phyloP scores from a whole-genome alignment of 495 filamentous ascomycete species.

The Terfezia boudieri region DNA sequence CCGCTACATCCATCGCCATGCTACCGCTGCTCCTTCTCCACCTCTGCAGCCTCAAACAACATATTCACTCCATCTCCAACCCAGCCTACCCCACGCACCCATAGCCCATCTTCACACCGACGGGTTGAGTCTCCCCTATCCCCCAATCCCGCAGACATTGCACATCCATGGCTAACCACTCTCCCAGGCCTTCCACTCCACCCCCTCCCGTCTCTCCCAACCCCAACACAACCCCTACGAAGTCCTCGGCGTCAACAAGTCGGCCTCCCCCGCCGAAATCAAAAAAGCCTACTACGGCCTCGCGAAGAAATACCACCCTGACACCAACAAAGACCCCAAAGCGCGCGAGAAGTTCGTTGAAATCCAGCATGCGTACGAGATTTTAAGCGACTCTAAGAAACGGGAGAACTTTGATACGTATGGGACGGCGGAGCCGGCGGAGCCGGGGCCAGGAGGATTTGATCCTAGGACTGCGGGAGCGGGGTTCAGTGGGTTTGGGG shows the following conservation, averaged over 20 bases:
- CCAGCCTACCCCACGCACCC: too few species aligned
- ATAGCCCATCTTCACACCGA: too few species aligned
- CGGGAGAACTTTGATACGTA: constrained; percentile 75
- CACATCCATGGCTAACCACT: neutral
- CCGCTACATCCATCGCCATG: too few species aligned
- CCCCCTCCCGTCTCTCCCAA: constrained; percentile 26
- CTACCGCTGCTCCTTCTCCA: too few species aligned
- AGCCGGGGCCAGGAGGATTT: constrained; percentile 28
- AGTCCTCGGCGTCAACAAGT: constrained; percentile 60
- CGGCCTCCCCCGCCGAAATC: constrained; percentile 63
- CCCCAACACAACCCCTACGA: constrained; percentile 54
- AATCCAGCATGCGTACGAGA: constrained; percentile 76
- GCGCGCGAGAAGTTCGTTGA: constrained; percentile 90
- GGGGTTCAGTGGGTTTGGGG: constrained; percentile 37
- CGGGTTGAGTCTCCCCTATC: too few species aligned
- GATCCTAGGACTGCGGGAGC: constrained; percentile 30
- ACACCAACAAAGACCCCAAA: constrained; percentile 80
- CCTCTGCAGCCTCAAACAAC: too few species aligned
- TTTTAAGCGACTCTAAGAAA: constrained; percentile 79
- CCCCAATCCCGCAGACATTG: too few species aligned
- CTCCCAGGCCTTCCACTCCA: constrained; percentile 53
- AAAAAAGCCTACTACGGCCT: constrained; percentile 97
- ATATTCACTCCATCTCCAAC: too few species aligned
- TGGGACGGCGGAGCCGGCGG: constrained; percentile 66
- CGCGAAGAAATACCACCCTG: constrained; percentile 96